Base-by-base conservation (phyloP, 495 filamentous ascomycete genomes). In the Ramalina intermedia region DNA sequence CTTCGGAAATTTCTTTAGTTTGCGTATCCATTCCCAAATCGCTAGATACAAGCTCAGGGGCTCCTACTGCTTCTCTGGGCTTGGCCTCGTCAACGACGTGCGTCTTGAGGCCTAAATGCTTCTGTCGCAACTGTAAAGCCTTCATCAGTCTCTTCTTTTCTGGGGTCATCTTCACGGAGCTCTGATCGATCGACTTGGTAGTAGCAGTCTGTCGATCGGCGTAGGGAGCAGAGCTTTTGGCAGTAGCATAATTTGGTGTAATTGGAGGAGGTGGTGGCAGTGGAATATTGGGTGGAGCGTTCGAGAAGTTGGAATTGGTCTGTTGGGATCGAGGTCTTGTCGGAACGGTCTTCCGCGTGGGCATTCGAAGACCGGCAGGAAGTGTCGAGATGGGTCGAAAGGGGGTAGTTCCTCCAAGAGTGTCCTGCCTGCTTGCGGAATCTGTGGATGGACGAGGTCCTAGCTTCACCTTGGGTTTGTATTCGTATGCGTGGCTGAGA, bases 71-170 rank as follows among this genome's bases (percentile, higher is more conserved):
- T 7, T 17, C 21, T 27, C 17, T 38, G 21, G 47, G n/a, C 47
- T 46, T 47, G 26, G 41, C 43, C 12, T 45, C 45, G 21, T 35
- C 37, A 43, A 29, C 47, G 43, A 37, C 37, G 35, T 21, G 54
- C 52, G 66, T 72, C 16, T 66, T 47, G 16, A 46, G 24, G 14
- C 49, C 74, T 71, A 79, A 69, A 55, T 85, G 80, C 58, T 83
- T 87, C 63, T 87, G 88, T 37, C 91, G 74, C 40, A 96, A 67
- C 55, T 96, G 83, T 62, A 96, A 71, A 5, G 91, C 90, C 68
- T 90, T 95, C 86, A 94, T 85, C 50, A 98, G 69, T 53, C 88
- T 75, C 55, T 84, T 78, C 62, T 94, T 95, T 61, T 96, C 91
- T 0, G 86, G 84, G 1, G 87, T 90, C 58, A 93, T 79, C 14